These are phyloP conservation scores for Macrolepiota fuliginosa DNA, from an alignment of 768 basidiomycete species.

Conservation along the genomic window DNA sequence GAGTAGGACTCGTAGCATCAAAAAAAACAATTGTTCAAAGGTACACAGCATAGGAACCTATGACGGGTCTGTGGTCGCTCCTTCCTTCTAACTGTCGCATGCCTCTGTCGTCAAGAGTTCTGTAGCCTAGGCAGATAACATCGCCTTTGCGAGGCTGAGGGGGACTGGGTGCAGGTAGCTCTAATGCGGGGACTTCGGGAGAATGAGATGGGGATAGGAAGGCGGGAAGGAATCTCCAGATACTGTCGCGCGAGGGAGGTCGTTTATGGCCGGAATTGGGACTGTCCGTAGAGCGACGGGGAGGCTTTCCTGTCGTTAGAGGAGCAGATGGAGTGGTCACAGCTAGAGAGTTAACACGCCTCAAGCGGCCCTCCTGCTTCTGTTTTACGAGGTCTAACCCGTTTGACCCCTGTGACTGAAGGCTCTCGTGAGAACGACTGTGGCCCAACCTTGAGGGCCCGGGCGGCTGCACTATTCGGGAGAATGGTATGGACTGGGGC, in stretches of 20 bases:
- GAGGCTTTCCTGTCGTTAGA: conserved; percentile 8
- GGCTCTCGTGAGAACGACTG: conserved; percentile 4
- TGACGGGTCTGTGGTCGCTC: conserved; percentile 85
- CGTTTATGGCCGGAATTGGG: conserved; percentile 7
- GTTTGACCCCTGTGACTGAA: neutral
- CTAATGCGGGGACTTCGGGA: conserved; percentile 19
- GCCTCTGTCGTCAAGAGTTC: conserved; percentile 68
- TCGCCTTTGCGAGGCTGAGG: conserved; percentile 57
- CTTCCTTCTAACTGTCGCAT: conserved; percentile 78
- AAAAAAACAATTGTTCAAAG: conserved; percentile 31
- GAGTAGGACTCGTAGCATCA: neutral
- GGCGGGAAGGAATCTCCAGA: conserved; percentile 46
- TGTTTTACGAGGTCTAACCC: neutral
- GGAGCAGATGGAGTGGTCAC: neutral
- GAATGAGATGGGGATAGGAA: conserved; percentile 38
- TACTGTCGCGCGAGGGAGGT: conserved; percentile 16
- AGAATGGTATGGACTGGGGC: neutral
- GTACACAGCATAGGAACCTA: conserved; percentile 73
- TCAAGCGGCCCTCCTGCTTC: neutral
- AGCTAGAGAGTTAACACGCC: neutral
- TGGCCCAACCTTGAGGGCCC: neutral
- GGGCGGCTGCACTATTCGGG: neutral
- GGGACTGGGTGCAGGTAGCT: conserved; percentile 10
- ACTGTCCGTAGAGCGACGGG: conserved; percentile 17
- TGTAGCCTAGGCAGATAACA: conserved; percentile 68